Evolutionary conservation across 768 basidiomycete species (phyloP), one percentile per base, ranked within the genome.

Genomic region (Paxillus involutus): DNA sequence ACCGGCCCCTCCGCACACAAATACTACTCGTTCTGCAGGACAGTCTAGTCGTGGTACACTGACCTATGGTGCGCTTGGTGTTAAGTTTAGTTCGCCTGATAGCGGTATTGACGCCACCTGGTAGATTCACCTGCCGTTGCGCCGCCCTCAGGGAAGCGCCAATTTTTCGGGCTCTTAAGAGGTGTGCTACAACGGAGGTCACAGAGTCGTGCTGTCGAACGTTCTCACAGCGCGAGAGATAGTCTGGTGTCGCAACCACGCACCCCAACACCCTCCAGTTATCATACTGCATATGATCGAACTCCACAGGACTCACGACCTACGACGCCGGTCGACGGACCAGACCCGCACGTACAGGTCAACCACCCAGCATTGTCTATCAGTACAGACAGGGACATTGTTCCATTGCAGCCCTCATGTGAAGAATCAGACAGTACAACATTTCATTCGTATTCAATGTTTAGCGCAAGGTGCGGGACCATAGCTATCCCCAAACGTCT

Each of bases 401-500:
- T 24, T 47, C 35, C 9, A 17, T 13, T 40, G 16, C 53, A 51
- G 10, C 13, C 58, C 2, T 19, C 47, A 4, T 41, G 50, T 17
- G 54, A 44, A n/a, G 58, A 52, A 6, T 46, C 49, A 1, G 55
- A 37, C 2, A 56, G 52, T 36, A 21, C 6, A 29, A 40, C 16
- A 16, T 41, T 44, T 36, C 49, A 45, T 32, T 12, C 11, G 19
- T 13, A 33, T 37, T 62, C 64, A 7, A 49, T 55, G 42, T 30
- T 47, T 30, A 4, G 17, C 21, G n/a, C n/a, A n/a, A 51, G 64
- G 63, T 65, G 24, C 32, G 59, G 19, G 21, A 39, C 36, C n/a
- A 26, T 47, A 10, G 14, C 11, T 5, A 3, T 6, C 8, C 14
- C 41, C 44, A 39, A 24, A 16, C 5, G n/a, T 8, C 12, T 10